Base-by-base conservation (phyloP, 1,284 basidiomycete species). In the Ganoderma resinaceum region DNA sequence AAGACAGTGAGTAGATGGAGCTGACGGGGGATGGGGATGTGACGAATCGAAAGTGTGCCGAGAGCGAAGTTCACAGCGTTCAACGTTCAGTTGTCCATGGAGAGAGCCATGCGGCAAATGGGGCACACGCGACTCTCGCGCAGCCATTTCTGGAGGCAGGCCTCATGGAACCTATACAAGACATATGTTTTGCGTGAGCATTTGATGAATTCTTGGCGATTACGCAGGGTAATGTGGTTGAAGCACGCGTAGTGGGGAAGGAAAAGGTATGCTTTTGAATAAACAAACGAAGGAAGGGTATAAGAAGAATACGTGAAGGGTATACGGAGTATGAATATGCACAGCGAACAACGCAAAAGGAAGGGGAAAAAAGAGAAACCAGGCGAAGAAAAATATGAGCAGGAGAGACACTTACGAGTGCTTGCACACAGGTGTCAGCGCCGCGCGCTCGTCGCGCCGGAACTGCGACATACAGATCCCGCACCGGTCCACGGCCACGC, bases 391-490 rank as follows among this genome's bases (percentile, higher is more conserved):
- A 52, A 35, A 20, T 7, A 52, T 49, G 67, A 35, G 38, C 23
- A 29, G 37, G 16, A 40, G 62, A 53, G 23, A 60, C 2, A 85
- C 86, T 77, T 68, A 92, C 79, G 86, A 82, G 81, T 96, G 95
- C 71, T 84, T 83, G 78, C 95, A 96, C n/a, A 77, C 79, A 20
- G 86, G 86, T 2, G 89, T 85, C 75, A 93, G 77, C 62, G 87
- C 87, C 16, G 84, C 85, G 68, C 82, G 81, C 67, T 91, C 86
- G 7, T 81, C 86, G 16, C 85, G 85, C 76, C 85, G 89, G 82
- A 95, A 96, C 81, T 94, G 92, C 62, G 84, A 85, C 73, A 94
- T 80, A 78, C 95, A 96, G 61, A 95, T 91, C 33, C 89, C 87
- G 76, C 95, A 97, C 74, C 89, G 90, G 72, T 93, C 89, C 35